Base-by-base conservation (phyloP, 306 rosid species). In the Fragaria ananassa region DNA sequence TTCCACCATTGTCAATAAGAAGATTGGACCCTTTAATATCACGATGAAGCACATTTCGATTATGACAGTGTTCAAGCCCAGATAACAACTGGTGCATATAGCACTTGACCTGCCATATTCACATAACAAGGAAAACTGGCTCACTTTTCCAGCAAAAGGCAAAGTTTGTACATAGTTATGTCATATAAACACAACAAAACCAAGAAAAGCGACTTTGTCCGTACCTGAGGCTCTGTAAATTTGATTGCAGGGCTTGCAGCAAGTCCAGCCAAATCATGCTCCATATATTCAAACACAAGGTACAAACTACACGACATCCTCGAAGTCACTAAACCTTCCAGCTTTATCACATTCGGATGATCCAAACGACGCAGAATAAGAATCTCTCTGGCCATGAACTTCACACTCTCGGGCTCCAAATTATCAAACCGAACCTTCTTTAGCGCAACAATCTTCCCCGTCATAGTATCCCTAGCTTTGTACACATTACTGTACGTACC, bases 21-120 rank as follows among this genome's bases (percentile, higher is more conserved):
- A 93, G 98, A 79, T 93, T 93, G 17, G 98, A 93, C 14, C 98
- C 96, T 87, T 93, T 93, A 70, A 93, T 88, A 82, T 93, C 98
- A 25, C 96, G 96, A 81, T 93, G 98, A 75, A 93, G 79, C 76
- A 93, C 91, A 57, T 82, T 76, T 15, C 89, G 86, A 35, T 89
- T 89, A 83, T 93, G 98, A 80, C 98, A 93, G 62, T 93, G 95
- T 83, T 91, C 98, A 67, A 93, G 85, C 66, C 98, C 96, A 57
- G 98, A 91, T 79, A 93, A 80, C 70, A 93, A 84, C 79, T 93
- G 98, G 77, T 86, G 83, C 98, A 93, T 88, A 74, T 93, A 93
- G 79, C 98, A 93, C 73, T 93, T 91, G 49, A 93, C 93, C 95
- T 89, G 87, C 79, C 70, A 87, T 7, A 68, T 74, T 75, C 79